These are phyloP conservation scores for Teratosphaeriaceae sp. DNA, from an alignment of 2,329 filamentous ascomycete species.

Conservation along the genomic window DNA sequence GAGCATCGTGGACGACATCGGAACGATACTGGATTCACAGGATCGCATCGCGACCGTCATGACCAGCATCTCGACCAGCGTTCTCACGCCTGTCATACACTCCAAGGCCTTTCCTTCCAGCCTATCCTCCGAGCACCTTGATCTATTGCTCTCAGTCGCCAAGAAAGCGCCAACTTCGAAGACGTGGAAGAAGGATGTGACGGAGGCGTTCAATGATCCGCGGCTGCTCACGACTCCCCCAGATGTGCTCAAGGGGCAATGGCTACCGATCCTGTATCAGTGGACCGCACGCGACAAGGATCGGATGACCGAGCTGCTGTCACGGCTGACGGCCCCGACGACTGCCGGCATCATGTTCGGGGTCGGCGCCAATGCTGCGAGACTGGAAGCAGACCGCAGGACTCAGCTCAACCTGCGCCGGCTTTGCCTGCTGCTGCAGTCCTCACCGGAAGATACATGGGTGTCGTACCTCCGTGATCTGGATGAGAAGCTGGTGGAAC, in stretches of 20 bases:
- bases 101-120: constrained; percentile 84
- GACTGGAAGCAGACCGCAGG: constrained; percentile 89
- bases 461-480: constrained; percentile 67
- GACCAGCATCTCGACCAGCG: constrained; percentile 71
- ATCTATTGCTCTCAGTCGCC: constrained; percentile 69
- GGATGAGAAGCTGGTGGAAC: constrained; percentile 77
- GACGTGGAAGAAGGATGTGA: constrained; percentile 85
- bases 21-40: constrained; percentile 75
- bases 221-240: constrained; percentile 73
- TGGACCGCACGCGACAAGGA: constrained; percentile 86
- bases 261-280: constrained; percentile 77
- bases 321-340: constrained; percentile 73
- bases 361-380: constrained; percentile 89
- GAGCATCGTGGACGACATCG: constrained; percentile 69
- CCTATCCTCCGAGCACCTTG: constrained; percentile 63
- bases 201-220: constrained; percentile 84
- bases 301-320: constrained; percentile 71
- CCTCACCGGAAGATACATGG: constrained; percentile 71
- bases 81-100: constrained; percentile 74
- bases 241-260: constrained; percentile 60
- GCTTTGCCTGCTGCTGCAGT: constrained; percentile 71
- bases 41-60: constrained; percentile 77
- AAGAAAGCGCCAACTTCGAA: constrained; percentile 76
- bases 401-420: constrained; percentile 85
- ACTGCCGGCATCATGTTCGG: constrained; percentile 97